These are phyloP conservation scores for Deinandra increscens DNA, from an alignment of 129 eudicot species.

Conservation along the genomic window DNA sequence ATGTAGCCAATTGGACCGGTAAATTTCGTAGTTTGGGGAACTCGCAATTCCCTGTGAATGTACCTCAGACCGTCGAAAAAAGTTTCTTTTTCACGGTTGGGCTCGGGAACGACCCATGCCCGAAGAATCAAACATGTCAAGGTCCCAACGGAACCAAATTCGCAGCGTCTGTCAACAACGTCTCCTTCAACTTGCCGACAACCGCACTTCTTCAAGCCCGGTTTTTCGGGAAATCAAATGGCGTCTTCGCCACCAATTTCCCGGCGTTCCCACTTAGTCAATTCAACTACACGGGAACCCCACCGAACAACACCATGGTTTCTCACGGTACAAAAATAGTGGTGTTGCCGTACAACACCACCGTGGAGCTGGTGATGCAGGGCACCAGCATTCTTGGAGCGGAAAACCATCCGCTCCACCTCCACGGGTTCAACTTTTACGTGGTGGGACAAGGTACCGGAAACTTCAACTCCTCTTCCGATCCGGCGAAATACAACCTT, in stretches of 20 bases:
- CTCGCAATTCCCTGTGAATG: too few relatives aligned
- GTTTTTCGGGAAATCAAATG: slow-evolving; percentile 32
- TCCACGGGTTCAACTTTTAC: not conserved
- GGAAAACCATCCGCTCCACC: slow-evolving; percentile 1
- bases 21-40: slow-evolving; percentile 35
- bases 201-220: slow-evolving; percentile 55
- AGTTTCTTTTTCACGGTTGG: slow-evolving; percentile 37
- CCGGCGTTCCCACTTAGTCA: slow-evolving; percentile 5
- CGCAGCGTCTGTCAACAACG: slow-evolving; percentile 42
- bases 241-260: slow-evolving; percentile 39
- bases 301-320: not conserved
- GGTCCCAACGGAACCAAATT: slow-evolving; percentile 27
- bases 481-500: not conserved
- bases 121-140: slow-evolving; percentile 46
- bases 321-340: not conserved
- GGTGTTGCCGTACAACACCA: not conserved
- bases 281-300: slow-evolving; percentile 1
- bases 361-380: not conserved
- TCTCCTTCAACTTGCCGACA: slow-evolving; percentile 36
- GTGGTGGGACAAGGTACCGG: not conserved
- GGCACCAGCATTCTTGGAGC: not conserved
- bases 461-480: not conserved
- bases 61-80: slow-evolving; percentile 34
- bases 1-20: slow-evolving; percentile 20
- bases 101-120: slow-evolving; percentile 36